phyloP scores from a whole-genome alignment of 306 rosid species.

The Datisca glomerata region DNA sequence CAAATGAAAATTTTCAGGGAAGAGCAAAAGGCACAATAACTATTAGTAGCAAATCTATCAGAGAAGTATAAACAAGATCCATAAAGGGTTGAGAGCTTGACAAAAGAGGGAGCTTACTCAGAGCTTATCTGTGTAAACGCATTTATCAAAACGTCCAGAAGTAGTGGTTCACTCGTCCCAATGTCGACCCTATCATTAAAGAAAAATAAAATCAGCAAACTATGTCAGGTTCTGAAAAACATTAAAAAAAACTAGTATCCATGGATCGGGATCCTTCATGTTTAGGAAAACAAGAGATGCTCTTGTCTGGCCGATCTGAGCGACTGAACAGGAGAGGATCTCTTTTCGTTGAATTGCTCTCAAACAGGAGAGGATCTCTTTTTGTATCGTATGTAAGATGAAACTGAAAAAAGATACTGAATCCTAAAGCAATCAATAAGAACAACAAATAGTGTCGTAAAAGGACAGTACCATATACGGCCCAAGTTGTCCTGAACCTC shows the following conservation, averaged over 20 bases:
- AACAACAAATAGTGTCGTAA: too few relatives aligned
- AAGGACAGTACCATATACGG: conserved; percentile 90
- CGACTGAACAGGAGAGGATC: too few relatives aligned
- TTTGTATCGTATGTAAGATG: too few relatives aligned
- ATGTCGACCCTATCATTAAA: conserved; percentile 68
- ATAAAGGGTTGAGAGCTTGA: conserved; percentile 1
- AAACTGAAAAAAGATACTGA: neutral
- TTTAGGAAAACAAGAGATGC: too few relatives aligned
- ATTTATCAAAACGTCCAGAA: conserved; percentile 75
- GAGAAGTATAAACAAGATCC: neutral
- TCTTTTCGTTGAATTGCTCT: too few relatives aligned
- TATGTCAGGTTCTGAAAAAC: too few relatives aligned
- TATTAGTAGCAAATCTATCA: neutral
- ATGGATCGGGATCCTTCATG: too few relatives aligned
- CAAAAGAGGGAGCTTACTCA: conserved; percentile 42
- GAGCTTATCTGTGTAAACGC: conserved; percentile 87
- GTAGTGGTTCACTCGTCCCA: conserved; percentile 67
- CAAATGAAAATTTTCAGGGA: neutral
- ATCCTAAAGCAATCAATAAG: neutral
- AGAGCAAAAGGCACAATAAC: conserved; percentile 2
- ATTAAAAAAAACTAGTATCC: too few relatives aligned
- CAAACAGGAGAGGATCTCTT: too few relatives aligned
- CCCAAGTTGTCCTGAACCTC: conserved; percentile 91
- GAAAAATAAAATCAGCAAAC: conserved; percentile 5
- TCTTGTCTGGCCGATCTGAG: too few relatives aligned